A percentile compares a stretch with the other conserved stretches of the same genome.
These are phyloP conservation scores for Coemansia reversa DNA, from an alignment of 192 early-diverging fungal genomes.

Conservation along the genomic window DNA sequence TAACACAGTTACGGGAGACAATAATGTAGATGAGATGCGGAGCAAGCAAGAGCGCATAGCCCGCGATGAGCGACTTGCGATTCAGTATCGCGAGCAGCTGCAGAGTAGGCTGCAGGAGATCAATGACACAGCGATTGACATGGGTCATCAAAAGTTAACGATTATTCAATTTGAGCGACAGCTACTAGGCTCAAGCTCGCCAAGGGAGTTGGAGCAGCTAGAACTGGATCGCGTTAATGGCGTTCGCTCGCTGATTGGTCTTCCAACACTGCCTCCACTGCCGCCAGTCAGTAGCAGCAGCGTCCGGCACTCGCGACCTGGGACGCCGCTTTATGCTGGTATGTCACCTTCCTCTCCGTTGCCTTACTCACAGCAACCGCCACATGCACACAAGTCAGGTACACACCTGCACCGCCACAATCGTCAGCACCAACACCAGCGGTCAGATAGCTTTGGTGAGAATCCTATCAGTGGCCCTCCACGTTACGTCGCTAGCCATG, in stretches of 20 bases:
- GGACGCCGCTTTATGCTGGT: constrained; percentile 38
- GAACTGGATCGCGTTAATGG: constrained; percentile 53
- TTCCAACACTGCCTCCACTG: constrained; percentile 34
- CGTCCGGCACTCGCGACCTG: constrained; percentile 45
- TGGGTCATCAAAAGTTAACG: constrained; percentile 35
- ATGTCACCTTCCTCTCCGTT: constrained; percentile 32
- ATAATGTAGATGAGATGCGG: constrained; percentile 20
- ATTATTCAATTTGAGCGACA: constrained; percentile 48
- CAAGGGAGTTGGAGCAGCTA: constrained; percentile 40
- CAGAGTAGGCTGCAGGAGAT: constrained; percentile 24
- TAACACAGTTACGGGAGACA: background rate
- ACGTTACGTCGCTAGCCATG: background rate
- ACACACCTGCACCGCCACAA: constrained; percentile 8
- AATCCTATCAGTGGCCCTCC: background rate
- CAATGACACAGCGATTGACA: constrained; percentile 32
- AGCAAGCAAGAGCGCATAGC: constrained; percentile 47
- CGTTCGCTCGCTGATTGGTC: constrained; percentile 47
- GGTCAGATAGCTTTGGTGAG: constrained; percentile 34
- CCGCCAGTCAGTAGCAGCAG: constrained; percentile 19
- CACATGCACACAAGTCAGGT: background rate
- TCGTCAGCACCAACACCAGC: constrained; percentile 27
- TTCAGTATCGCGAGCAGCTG: constrained; percentile 42
- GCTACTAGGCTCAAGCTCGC: constrained; percentile 41
- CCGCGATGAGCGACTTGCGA: constrained; percentile 38
- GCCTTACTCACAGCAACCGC: constrained; percentile 12